These are phyloP conservation scores for Graphilbum ipis-grandicollis DNA, from an alignment of 2,329 filamentous ascomycete genomes.

Conservation along the genomic window DNA sequence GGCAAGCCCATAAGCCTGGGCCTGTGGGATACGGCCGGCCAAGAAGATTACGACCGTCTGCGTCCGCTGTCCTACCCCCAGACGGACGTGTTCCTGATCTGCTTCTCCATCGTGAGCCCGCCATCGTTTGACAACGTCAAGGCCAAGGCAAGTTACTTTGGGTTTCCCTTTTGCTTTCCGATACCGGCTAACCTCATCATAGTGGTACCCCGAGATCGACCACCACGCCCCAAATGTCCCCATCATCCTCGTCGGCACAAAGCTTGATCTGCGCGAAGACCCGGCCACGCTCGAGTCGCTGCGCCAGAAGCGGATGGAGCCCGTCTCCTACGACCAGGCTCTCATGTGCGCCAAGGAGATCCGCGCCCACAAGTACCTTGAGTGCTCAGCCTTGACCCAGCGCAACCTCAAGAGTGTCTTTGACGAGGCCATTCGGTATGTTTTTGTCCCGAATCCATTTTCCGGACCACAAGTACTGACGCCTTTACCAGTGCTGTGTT, in stretches of 20 bases:
- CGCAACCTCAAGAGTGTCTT: constrained; percentile 97
- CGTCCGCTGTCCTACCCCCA: constrained; percentile 93
- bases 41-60: constrained; percentile 95
- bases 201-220: constrained; percentile 97
- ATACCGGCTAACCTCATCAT: constrained; percentile 1
- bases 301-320: constrained; percentile 84
- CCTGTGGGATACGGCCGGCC: constrained; percentile 95
- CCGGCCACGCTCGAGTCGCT: constrained; percentile 64
- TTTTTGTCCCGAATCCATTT: constrained; percentile 6
- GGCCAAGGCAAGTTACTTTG: constrained; percentile 57
- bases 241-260: constrained; percentile 92
- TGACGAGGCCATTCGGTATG: constrained; percentile 92
- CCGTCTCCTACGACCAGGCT: constrained; percentile 90
- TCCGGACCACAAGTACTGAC: constrained; percentile 9
- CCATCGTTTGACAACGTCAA: constrained; percentile 98
- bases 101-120: constrained; percentile 95
- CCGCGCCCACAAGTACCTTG: constrained; percentile 88
- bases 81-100: constrained; percentile 96
- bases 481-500: constrained; percentile 43
- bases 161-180: not conserved
- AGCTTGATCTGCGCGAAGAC: constrained; percentile 91
- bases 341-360: constrained; percentile 84
- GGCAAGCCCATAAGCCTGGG: constrained; percentile 94
- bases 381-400: constrained; percentile 94
- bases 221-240: constrained; percentile 97